Evolutionary conservation across 2,329 filamentous ascomycete species (phyloP), one percentile per base, ranked within the genome.

Genomic region (Fusarium torreyae): DNA sequence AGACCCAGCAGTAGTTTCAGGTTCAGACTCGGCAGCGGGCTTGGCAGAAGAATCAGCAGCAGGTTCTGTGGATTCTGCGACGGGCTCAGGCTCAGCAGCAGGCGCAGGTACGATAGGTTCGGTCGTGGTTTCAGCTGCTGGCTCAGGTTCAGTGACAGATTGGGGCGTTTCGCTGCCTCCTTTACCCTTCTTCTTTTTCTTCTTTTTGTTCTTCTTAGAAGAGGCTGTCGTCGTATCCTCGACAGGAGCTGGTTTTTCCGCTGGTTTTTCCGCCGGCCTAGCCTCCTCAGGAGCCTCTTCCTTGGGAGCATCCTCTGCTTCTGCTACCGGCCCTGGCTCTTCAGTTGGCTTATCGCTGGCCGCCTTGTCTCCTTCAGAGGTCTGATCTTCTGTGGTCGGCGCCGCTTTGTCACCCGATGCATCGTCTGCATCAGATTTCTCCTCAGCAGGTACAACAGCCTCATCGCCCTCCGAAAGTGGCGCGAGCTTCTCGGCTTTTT

Each of bases 181-280:
- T 28, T 61, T 54, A 13, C 43, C 55, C 49, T 52, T 56, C 55
- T 53, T 69, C 53, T 63, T 61, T n/a, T 42, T 56, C 39, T 54
- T 68, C 51, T 44, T 72, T 51, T 22, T 65, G 20, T 43, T 42
- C 39, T 65, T 61, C 33, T 51, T 68, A 40, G 59, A 20, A 20
- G 48, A 11, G 28, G 34, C 24, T 33, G 26, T 20, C 31, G 36
- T 40, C 11, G 45, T n/a, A 28, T 54, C 60, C 11, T 36, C 33
- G 15, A 31, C n/a, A 52, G 31, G 36, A 10, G 40, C 50, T 26
- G 52, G 39, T 17, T 53, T 56, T 36, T 69, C 69, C 26, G 40
- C 50, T 26, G 52, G 39, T 17, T 53, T 56, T 39, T 69, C 69
- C 26, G 43, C 31, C 38, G 42, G 45, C 14, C 34, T 45, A 38